Conservation (phyloP, 192 early-diverging fungal genomes). For the Jimgerdemannia flammicorona region DNA sequence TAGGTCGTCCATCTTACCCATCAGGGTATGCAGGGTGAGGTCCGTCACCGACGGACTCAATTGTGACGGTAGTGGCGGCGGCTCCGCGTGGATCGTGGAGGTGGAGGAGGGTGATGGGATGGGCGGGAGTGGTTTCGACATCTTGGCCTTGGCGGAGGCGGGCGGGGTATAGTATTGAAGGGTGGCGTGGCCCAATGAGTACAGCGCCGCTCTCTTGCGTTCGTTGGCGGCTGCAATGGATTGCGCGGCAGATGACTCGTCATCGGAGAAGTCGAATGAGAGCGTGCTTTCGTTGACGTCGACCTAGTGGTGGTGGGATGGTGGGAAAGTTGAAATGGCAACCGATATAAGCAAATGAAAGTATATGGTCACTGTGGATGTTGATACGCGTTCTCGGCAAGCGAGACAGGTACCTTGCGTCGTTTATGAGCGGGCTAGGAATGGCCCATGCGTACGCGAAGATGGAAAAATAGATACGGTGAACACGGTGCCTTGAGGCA, state of each 20-base stretch:
- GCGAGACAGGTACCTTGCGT: neutral
- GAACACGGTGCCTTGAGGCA: neutral
- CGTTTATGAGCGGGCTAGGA: neutral
- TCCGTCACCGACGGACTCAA: neutral
- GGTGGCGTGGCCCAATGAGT: neutral
- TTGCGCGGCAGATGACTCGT: neutral
- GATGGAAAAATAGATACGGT: neutral
- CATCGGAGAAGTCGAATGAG: neutral
- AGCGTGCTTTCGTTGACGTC: no score
- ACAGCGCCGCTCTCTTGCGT: neutral
- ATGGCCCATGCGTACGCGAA: neutral
- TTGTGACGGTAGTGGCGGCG: neutral
- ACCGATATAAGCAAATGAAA: neutral
- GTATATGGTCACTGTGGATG: neutral
- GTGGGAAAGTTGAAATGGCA: no score
- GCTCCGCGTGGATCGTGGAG: neutral
- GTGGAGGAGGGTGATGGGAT: neutral
- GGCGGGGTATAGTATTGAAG: neutral
- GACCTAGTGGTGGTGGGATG: no score
- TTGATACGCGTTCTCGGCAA: neutral
- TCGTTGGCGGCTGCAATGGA: neutral
- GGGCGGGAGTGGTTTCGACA: neutral
- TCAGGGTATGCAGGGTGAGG: neutral
- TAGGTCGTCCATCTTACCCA: neutral
- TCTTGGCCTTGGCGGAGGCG: neutral